A percentile compares a stretch with the other conserved stretches of the same genome.
These are phyloP conservation scores for Diaporthe sp. DNA, from an alignment of 2,329 filamentous ascomycete species.

Conservation along the genomic window DNA sequence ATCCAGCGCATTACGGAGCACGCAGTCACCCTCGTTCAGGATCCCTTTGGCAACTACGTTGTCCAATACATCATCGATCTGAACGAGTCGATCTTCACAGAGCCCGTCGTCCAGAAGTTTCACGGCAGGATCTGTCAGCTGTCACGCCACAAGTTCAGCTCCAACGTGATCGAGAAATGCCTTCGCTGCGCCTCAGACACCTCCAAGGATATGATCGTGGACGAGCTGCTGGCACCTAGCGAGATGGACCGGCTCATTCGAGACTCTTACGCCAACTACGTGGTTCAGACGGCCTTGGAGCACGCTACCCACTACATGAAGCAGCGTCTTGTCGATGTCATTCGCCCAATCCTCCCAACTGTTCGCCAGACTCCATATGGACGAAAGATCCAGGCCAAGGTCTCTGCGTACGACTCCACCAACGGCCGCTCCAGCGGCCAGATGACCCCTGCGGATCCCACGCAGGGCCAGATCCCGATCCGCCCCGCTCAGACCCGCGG, in stretches of 20 bases:
- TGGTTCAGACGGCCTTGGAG: conserved; percentile 95
- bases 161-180: conserved; percentile 98
- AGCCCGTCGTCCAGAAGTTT: conserved; percentile 88
- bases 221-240: conserved; percentile 80
- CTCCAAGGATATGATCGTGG: conserved; percentile 85
- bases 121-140: conserved; percentile 77
- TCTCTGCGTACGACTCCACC: conserved; percentile 71
- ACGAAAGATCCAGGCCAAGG: conserved; percentile 92
- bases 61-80: conserved; percentile 98
- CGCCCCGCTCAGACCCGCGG: conserved; percentile 60
- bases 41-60: conserved; percentile 98
- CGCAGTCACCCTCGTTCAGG: conserved; percentile 91
- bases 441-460: conserved; percentile 65
- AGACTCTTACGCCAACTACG: conserved; percentile 97
- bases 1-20: conserved; percentile 90
- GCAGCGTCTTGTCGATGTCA: conserved; percentile 82
- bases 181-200: conserved; percentile 84
- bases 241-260: conserved; percentile 92
- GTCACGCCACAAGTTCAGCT: conserved; percentile 99
- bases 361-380: conserved; percentile 95
- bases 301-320: conserved; percentile 83
- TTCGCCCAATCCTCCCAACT: conserved; percentile 85
- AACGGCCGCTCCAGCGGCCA: conserved; percentile 63
- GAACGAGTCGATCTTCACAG: conserved; percentile 88
- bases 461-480: conserved; percentile 67